Conservation (phyloP, 2,329 filamentous ascomycete species). For the Trichoderma simmonsii region DNA sequence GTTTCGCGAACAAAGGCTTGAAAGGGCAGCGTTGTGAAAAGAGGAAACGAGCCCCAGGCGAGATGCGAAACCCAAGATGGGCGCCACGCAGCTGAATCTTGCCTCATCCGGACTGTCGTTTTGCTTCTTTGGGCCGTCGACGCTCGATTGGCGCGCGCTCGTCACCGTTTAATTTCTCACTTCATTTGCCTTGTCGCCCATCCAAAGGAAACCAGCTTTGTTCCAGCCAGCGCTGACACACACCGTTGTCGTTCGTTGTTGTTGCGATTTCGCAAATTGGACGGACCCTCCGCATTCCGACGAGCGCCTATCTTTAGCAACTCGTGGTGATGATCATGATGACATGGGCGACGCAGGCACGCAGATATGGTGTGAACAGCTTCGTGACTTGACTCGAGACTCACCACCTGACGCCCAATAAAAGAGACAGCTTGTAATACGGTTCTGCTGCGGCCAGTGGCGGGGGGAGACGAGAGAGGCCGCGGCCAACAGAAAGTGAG, state of each 20-base stretch:
- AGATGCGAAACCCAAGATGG: constrained; percentile 2
- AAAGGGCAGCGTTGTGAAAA: not conserved
- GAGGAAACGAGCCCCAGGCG: not conserved
- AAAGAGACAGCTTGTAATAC: constrained; percentile 9
- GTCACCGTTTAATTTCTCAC: not conserved
- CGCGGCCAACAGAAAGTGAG: constrained; percentile 19
- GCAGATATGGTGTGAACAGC: constrained; percentile 1
- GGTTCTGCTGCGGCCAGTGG: constrained; percentile 20
- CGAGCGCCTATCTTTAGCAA: constrained; percentile 8
- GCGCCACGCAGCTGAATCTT: constrained; percentile 7
- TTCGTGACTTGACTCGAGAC: constrained; percentile 4
- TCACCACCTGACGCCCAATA: constrained; percentile 21
- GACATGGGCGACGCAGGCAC: not conserved
- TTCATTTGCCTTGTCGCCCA: not conserved
- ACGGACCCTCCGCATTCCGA: constrained; percentile 1
- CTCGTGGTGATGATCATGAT: constrained; percentile 13
- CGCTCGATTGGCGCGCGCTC: constrained; percentile 12
- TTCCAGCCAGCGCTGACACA: not conserved
- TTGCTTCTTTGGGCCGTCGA: constrained; percentile 13
- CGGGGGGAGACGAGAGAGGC: constrained; percentile 7
- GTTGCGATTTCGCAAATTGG: not conserved
- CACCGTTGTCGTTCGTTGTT: not conserved
- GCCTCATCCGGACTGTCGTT: not conserved
- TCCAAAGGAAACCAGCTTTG: not conserved
- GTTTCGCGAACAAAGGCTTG: not conserved